phyloP scores from a whole-genome alignment of 345 rosid genomes.

The Lenwebbia sp. region DNA sequence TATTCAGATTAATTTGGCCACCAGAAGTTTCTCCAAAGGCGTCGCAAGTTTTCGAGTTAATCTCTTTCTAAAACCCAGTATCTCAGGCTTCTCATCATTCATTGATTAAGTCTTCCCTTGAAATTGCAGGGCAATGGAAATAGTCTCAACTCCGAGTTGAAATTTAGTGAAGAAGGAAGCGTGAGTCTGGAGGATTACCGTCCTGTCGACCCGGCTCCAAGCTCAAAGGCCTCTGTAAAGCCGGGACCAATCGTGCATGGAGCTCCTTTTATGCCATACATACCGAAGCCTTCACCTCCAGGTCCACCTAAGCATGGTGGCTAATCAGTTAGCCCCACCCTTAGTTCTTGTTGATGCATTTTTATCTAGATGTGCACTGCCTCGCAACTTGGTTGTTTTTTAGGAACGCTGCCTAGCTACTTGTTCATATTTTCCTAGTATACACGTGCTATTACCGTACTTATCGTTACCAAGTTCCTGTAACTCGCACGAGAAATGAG shows the following conservation, averaged over 20 bases:
- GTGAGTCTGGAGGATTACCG: slow-evolving; percentile 7
- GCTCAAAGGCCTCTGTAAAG: slow-evolving; percentile 2
- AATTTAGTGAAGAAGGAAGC: neutral
- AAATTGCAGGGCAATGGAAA: slow-evolving; percentile 1
- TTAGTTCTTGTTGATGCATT: neutral
- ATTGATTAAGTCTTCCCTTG: neutral
- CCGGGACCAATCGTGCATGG: slow-evolving; percentile 6
- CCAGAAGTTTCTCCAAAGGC: neutral
- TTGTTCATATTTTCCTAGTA: neutral
- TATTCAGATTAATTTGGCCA: neutral
- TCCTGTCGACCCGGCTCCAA: slow-evolving; percentile 2
- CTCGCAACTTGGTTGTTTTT: neutral
- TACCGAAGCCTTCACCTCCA: slow-evolving; percentile 7
- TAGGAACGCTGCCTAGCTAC: neutral
- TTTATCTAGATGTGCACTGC: neutral
- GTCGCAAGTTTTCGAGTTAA: neutral
- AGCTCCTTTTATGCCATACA: slow-evolving; percentile 4
- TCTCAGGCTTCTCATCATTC: neutral
- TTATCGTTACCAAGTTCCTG: neutral
- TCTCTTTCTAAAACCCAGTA: neutral
- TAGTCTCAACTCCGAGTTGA: neutral
- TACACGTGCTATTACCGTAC: neutral
- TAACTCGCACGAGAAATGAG: no score
- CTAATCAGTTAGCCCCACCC: neutral
- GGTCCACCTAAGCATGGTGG: neutral